phyloP scores from a whole-genome alignment of 371 early-diverging fungal genomes.

The Lichtheimia hyalospora region DNA sequence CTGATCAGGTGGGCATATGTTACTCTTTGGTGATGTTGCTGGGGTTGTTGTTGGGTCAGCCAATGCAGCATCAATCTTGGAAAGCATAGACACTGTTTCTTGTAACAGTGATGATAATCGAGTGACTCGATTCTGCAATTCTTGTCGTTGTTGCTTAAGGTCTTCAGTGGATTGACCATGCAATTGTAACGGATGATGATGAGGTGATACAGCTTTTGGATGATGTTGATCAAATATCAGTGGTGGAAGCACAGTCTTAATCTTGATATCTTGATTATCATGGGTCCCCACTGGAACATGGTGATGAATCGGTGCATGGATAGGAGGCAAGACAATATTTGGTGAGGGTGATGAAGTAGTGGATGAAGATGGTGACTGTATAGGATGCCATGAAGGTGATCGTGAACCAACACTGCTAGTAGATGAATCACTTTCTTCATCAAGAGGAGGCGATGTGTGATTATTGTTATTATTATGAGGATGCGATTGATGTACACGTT shows the following conservation, averaged over 20 bases:
- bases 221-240: background rate
- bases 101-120: constrained; percentile 53
- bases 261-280: background rate
- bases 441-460: background rate
- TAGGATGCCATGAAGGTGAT: constrained; percentile 10
- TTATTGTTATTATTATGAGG: background rate
- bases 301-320: constrained; percentile 5
- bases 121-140: constrained; percentile 55
- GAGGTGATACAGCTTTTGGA: background rate
- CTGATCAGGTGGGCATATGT: constrained; percentile 14
- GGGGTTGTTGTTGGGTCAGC: constrained; percentile 14
- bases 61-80: constrained; percentile 51
- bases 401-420: constrained; percentile 2
- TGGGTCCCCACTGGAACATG: background rate
- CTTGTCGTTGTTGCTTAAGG: constrained; percentile 49
- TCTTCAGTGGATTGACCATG: constrained; percentile 3
- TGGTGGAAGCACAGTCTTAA: constrained; percentile 8
- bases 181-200: background rate
- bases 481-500: background rate
- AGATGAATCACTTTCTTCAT: constrained; percentile 4
- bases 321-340: constrained; percentile 15
- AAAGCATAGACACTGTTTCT: constrained; percentile 51
- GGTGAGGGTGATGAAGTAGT: constrained; percentile 6
- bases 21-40: constrained; percentile 2
- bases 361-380: constrained; percentile 8